phyloP scores from a whole-genome alignment of 495 filamentous ascomycete genomes.

The Clavariopsis aquatica region DNA sequence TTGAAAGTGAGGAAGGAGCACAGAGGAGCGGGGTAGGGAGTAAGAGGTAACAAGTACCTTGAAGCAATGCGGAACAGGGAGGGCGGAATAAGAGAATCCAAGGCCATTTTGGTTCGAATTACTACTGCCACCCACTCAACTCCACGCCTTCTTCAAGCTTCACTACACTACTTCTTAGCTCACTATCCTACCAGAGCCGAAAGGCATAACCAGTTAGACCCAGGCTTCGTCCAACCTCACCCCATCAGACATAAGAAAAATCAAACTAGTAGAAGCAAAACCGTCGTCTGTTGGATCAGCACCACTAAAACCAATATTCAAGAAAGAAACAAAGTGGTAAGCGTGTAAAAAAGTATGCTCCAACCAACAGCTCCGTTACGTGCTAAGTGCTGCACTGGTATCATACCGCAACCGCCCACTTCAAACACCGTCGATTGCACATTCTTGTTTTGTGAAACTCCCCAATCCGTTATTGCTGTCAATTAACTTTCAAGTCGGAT shows the following conservation, averaged over 20 bases:
- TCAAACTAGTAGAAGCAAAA: conserved; percentile 3
- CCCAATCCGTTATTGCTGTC: background rate
- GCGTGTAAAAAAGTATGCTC: conserved; percentile 17
- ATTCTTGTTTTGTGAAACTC: background rate
- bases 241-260: conserved; percentile 14
- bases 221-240: background rate
- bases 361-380: conserved; percentile 1
- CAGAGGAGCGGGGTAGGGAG: background rate
- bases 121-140: conserved; percentile 1
- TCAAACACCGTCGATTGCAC: background rate
- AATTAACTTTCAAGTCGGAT: background rate
- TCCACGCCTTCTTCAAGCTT: background rate
- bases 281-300: background rate
- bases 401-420: conserved; percentile 23
- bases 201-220: conserved; percentile 17
- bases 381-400: conserved; percentile 35
- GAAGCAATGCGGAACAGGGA: too few relatives aligned
- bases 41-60: too few relatives aligned
- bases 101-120: conserved; percentile 11
- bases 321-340: conserved; percentile 13
- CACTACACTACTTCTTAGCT: conserved; percentile 1
- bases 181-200: background rate
- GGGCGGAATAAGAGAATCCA: background rate
- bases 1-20: too few relatives aligned
- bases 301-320: conserved; percentile 26